Base-by-base conservation (phyloP, 1,284 basidiomycete species). In the Sanghuangporus baumii region DNA sequence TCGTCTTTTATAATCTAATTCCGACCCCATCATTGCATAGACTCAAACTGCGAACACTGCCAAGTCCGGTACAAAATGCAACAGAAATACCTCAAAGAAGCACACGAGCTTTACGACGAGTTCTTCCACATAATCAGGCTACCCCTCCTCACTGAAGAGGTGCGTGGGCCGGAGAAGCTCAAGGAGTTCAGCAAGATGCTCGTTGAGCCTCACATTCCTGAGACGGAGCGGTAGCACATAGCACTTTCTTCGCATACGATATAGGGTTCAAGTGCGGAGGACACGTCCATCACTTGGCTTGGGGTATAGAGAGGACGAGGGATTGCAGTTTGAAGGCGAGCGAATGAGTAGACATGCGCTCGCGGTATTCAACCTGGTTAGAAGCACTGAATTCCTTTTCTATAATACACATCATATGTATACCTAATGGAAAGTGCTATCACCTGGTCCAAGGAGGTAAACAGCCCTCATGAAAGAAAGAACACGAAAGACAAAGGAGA, bases 101-200 rank as follows among this genome's bases (percentile, higher is more conserved):
- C 95, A 31, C 92, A 96, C 74, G 94, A 97, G 72, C 87, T 97
- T 62, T 97, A 97, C 72, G 93, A 94, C 75, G 93, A 98, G 72
- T 96, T 96, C 74, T 98, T 98, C 86, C 94, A 98, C 74, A 96
- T 98, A 70, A 77, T 97, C 51, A 87, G 90, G 73, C 85, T 99
- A 62, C 96, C 96, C 2, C 79, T 99, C 41, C 83, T 98, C 63
- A 98, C 96, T 4, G 95, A 98, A 74, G 97, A 99, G 77, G 95
- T 99, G 3, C 84, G 97, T 69, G 96, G 96, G 2, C 91, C 94
- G 0, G 91, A 94, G 73, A 96, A 93, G 79, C 84, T 99, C 67
- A 88, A 89, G 72, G 86, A 91, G 73, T 97, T 96, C 72, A 93
- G 91, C 75, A 85, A 88, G 75, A 91, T 94, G 89, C 81, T 93